Percentiles rank a stretch among this genome's conserved stretches.
Evolutionary conservation across 345 rosid genomes (phyloP).

Genomic region (Abelmoschus esculentus): DNA sequence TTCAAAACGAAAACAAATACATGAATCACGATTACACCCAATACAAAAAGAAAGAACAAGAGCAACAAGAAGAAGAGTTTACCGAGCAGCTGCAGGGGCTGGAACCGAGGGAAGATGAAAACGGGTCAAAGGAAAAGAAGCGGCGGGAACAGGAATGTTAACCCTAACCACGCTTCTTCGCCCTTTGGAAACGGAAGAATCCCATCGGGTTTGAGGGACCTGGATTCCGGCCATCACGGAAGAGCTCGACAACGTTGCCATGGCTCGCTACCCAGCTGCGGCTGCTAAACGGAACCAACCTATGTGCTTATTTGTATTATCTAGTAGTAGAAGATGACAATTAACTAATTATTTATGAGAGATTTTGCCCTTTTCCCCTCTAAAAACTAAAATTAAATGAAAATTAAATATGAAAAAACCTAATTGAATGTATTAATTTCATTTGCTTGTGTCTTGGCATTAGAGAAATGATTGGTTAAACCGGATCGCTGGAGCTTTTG

Average conservation of each 20-base stretch:
- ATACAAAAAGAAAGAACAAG: background rate
- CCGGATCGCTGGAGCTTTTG: too few species aligned
- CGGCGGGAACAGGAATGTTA: slow-evolving; percentile 8
- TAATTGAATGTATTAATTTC: too few species aligned
- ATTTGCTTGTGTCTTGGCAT: too few species aligned
- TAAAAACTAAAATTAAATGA: too few species aligned
- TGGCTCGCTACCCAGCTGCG: slow-evolving; percentile 2
- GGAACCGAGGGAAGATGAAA: background rate
- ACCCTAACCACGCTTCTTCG: slow-evolving; percentile 24
- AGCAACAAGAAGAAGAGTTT: background rate
- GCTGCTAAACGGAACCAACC: background rate
- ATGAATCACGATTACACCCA: too few species aligned
- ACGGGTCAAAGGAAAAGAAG: slow-evolving; percentile 15
- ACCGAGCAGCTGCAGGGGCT: slow-evolving; percentile 3
- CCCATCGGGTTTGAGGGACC: slow-evolving; percentile 20
- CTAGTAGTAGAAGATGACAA: background rate
- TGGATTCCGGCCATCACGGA: slow-evolving; percentile 25
- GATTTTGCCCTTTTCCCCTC: background rate
- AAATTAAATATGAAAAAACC: too few species aligned
- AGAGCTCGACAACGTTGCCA: slow-evolving; percentile 37
- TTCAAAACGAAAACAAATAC: background rate
- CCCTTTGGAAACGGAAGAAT: slow-evolving; percentile 15
- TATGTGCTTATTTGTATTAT: background rate
- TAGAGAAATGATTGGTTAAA: too few species aligned
- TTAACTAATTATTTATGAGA: background rate